Evolutionary conservation across 176 grass and related monocot species (phyloP).

Genomic region (Oryza punctata): DNA sequence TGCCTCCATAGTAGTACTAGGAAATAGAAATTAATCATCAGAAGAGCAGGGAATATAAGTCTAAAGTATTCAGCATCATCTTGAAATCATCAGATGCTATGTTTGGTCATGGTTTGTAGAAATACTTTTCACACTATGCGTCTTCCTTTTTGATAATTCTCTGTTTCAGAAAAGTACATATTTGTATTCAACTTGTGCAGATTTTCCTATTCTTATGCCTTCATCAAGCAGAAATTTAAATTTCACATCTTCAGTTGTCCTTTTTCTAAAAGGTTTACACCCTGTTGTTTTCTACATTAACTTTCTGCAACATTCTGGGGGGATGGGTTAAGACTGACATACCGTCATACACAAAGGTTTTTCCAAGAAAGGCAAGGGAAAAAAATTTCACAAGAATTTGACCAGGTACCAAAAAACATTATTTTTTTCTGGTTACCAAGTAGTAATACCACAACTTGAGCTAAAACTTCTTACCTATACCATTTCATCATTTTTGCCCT

Average conservation of each 20-base stretch:
- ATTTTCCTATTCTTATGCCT: not conserved
- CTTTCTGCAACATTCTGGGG: not conserved
- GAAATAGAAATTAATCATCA: not conserved
- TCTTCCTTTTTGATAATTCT: not conserved
- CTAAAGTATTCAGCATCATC: not conserved
- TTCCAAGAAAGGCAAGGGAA: not conserved
- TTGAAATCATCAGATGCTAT: not conserved
- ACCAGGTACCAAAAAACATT: too few species aligned
- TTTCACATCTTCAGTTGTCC: not conserved
- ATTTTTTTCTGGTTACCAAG: too few species aligned
- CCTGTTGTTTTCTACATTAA: not conserved
- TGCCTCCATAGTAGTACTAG: not conserved
- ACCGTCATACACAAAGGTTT: not conserved
- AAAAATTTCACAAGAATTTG: too few species aligned
- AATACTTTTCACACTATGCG: not conserved
- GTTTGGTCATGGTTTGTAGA: not conserved
- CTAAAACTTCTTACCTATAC: too few species aligned
- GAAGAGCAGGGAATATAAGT: not conserved
- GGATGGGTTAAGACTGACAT: not conserved
- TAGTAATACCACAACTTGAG: too few species aligned
- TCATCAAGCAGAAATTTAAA: not conserved
- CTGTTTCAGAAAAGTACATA: not conserved
- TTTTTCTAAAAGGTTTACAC: constrained; percentile 12
- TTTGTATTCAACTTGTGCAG: not conserved
- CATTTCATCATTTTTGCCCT: too few species aligned